Conservation (phyloP, 2,329 filamentous ascomycete species). For the Fusarium metavorans region DNA sequence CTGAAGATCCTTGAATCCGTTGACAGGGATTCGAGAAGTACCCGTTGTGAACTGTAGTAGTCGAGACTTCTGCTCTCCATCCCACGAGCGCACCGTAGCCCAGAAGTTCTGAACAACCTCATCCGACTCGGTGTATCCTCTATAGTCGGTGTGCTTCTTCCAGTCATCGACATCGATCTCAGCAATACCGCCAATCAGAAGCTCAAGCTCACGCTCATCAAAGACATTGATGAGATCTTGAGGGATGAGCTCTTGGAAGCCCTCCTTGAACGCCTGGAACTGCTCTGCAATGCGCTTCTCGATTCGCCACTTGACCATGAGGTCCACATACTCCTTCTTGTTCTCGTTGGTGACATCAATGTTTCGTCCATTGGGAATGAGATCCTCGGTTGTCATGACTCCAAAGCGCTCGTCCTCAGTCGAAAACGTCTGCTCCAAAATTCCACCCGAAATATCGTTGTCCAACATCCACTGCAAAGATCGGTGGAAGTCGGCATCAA, state of each 20-base stretch:
- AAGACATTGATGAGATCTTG: constrained; percentile 98
- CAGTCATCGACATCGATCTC: constrained; percentile 99
- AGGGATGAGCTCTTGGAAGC: constrained; percentile 97
- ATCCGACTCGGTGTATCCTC: constrained; percentile 97
- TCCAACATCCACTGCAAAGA: constrained; percentile 98
- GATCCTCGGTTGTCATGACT: constrained; percentile 91
- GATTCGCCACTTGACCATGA: constrained; percentile 99
- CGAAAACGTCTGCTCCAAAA: constrained; percentile 94
- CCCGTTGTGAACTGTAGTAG: constrained; percentile 97
- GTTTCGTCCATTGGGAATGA: constrained; percentile 89
- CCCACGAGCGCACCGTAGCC: constrained; percentile 97
- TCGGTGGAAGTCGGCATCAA: constrained; percentile 97
- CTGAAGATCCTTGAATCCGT: constrained; percentile 99
- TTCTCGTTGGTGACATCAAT: constrained; percentile 99
- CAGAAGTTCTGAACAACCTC: constrained; percentile 99
- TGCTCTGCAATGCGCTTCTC: constrained; percentile 98
- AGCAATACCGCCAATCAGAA: constrained; percentile 98
- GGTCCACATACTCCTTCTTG: constrained; percentile 98
- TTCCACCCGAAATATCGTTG: constrained; percentile 92
- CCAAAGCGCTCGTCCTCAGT: constrained; percentile 98
- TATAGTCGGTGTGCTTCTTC: constrained; percentile 99
- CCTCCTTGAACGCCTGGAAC: constrained; percentile 97
- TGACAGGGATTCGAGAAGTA: constrained; percentile 97
- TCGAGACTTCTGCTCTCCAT: constrained; percentile 97
- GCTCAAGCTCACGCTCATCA: constrained; percentile 95